Evolutionary conservation across 768 basidiomycete genomes (phyloP).

Genomic region (Hygrophorus russula): DNA sequence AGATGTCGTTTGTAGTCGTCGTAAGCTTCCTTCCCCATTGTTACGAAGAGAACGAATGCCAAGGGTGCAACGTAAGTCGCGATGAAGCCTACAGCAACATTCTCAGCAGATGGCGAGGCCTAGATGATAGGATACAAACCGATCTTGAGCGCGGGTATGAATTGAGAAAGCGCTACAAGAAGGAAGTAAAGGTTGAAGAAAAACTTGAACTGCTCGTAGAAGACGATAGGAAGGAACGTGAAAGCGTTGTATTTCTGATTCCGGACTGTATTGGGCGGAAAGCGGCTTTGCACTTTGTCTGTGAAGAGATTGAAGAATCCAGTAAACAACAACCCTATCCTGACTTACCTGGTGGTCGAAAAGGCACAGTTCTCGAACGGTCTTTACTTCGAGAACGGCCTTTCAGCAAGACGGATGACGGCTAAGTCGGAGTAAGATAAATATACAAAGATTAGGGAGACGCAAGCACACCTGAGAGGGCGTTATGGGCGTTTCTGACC

Average conservation of each 20-base stretch:
- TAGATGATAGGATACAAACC: constrained; percentile 35
- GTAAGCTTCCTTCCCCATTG: constrained; percentile 98
- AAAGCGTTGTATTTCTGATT: constrained; percentile 98
- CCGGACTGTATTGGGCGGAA: constrained; percentile 83
- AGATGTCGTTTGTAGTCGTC: constrained; percentile 94
- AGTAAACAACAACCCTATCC: not conserved
- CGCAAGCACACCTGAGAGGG: constrained; percentile 6
- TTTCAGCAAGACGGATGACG: constrained; percentile 15
- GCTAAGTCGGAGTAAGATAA: constrained; percentile 1
- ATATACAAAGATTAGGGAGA: constrained; percentile 10
- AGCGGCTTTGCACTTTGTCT: constrained; percentile 65
- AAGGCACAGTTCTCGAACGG: constrained; percentile 68
- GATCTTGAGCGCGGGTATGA: constrained; percentile 91
- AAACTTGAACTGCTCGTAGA: constrained; percentile 99
- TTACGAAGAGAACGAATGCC: constrained; percentile 88
- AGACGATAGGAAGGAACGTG: constrained; percentile 94
- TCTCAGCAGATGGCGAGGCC: not conserved
- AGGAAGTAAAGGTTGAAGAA: constrained; percentile 99
- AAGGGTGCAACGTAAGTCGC: constrained; percentile 93
- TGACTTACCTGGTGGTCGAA: constrained; percentile 54
- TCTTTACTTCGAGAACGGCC: constrained; percentile 36
- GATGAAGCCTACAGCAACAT: constrained; percentile 61
- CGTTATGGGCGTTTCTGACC: constrained; percentile 2
- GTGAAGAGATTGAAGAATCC: constrained; percentile 1
- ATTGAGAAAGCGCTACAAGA: constrained; percentile 92